These are phyloP conservation scores for Chalaropsis ovoidea DNA, from an alignment of 2,329 filamentous ascomycete species.

Conservation along the genomic window DNA sequence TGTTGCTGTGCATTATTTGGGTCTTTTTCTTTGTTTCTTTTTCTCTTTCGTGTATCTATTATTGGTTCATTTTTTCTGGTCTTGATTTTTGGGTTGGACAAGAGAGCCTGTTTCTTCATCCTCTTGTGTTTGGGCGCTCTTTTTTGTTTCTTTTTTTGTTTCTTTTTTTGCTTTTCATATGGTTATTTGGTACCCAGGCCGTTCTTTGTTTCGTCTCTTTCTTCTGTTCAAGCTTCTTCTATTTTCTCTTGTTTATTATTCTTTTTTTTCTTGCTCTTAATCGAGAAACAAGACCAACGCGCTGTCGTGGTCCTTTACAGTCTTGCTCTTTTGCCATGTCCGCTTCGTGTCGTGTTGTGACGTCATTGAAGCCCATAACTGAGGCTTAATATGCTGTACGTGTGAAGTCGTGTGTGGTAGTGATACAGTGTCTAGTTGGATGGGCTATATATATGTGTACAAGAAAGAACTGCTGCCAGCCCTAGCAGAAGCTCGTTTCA, in stretches of 20 bases:
- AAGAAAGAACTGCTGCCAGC: not conserved
- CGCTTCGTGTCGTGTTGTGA: not conserved
- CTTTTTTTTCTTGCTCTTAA: conserved; percentile 22
- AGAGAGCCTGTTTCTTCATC: not conserved
- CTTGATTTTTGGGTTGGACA: conserved; percentile 8
- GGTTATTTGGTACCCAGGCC: conserved; percentile 13
- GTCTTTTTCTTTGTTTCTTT: not conserved
- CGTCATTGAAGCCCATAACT: not conserved
- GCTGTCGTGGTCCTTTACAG: not conserved
- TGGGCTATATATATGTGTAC: not conserved
- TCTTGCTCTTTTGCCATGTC: not conserved
- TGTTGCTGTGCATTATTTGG: not conserved
- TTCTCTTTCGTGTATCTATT: conserved; percentile 12
- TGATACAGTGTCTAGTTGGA: conserved; percentile 1
- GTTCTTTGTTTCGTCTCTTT: conserved; percentile 4
- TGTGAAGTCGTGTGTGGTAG: not conserved
- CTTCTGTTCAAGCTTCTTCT: conserved; percentile 27
- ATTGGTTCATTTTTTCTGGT: conserved; percentile 1
- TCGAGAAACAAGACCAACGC: not conserved
- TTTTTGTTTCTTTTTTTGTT: conserved; percentile 16
- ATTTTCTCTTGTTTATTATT: conserved; percentile 27
- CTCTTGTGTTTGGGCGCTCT: conserved; percentile 7
- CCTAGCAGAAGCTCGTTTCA: not conserved
- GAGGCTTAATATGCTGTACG: not conserved
- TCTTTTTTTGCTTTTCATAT: conserved; percentile 10